Base-by-base conservation (phyloP, 805 yeast species). In the Wickerhamomyces queroliae region DNA sequence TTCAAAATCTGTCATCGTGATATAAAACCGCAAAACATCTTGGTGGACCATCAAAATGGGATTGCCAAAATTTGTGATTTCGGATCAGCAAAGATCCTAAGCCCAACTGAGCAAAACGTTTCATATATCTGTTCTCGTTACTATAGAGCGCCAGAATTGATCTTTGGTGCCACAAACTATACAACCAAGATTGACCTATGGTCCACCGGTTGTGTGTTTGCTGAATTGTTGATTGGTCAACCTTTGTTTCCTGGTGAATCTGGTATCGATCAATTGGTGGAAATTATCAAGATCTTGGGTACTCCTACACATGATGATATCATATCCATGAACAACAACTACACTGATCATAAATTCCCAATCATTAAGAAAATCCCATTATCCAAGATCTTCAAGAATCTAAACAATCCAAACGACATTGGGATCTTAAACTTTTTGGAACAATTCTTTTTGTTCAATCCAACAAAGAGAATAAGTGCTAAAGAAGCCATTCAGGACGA, bases 151-250 rank as follows among this genome's bases (percentile, higher is more conserved):
- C 99, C 99, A 0, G 99, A 93, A 64, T 76, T 93, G 52, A 93
- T 93, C 44, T 93, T 93, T 67, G 99, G 98, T 16, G 95, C 98
- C 12, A 84, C 95, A 21, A 87, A 90, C 63, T 93, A 93, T 63
- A 88, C 98, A 7, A 89, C 97, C 23, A 90, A 91, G 62, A 93
- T 93, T 49, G 99, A 93, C 61, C 78, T 93, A 35, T 93, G 99
- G 99, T 86, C 96, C 12, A 88, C 95, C 12, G 96, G 96, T 17
- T 93, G 99, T 68, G 99, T 93, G 18, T 89, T 93, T 87, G 98
- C 98, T 5, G 99, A 93, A 65, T 69, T 93, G 54, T 78, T 90
- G 47, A 72, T 93, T 41, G 98, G 99, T 15, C 97, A 89, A 60
- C 99, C 99, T 12, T 69, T 93, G 48, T 93, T 93, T 66, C 99